These are phyloP conservation scores for Colletotrichum sublineola DNA, from an alignment of 2,329 filamentous ascomycete genomes.

Conservation along the genomic window DNA sequence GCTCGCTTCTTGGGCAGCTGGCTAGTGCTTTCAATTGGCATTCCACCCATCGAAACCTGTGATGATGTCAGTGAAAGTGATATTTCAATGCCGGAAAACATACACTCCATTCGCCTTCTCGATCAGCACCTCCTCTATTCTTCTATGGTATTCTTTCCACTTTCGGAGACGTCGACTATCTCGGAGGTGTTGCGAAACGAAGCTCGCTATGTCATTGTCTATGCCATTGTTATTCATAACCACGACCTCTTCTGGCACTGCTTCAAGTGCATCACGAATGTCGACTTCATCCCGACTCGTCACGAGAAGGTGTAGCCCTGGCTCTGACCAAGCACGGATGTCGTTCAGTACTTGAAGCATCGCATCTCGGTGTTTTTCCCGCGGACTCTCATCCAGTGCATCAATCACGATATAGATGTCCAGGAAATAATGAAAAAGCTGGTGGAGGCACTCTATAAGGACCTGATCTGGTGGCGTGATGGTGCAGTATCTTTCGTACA, in stretches of 20 bases:
- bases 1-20: background rate
- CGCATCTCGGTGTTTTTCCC: background rate
- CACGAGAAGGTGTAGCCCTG: background rate
- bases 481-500: background rate
- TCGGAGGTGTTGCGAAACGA: background rate
- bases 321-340: background rate
- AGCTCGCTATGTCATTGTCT: background rate
- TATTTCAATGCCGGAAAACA: background rate
- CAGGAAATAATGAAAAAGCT: background rate
- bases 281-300: background rate
- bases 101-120: background rate
- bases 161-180: background rate
- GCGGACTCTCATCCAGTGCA: background rate
- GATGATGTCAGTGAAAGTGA: background rate
- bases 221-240: background rate
- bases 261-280: background rate
- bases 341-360: background rate
- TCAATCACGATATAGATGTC: background rate
- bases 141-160: background rate
- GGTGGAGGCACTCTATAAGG: background rate
- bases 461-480: background rate
- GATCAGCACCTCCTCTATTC: background rate
- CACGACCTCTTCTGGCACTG: background rate
- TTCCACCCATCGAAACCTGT: conserved; percentile 3
- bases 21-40: background rate